Conservation (phyloP, 495 filamentous ascomycete species). For the Aspergillus campestris region DNA sequence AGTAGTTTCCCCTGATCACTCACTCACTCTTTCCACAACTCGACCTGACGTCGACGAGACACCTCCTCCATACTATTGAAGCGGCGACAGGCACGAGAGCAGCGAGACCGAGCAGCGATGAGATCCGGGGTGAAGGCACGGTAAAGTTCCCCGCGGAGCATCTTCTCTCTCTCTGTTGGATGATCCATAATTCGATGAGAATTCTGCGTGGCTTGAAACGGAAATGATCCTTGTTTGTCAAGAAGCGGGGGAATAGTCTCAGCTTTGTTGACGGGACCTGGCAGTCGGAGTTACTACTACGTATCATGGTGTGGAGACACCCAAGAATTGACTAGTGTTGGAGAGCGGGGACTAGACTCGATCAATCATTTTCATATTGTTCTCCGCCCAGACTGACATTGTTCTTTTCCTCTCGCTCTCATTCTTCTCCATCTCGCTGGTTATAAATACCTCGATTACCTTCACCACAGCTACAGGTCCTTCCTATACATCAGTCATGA, state of each 20-base stretch:
- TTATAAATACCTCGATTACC: too few relatives aligned
- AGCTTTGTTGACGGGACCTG: too few relatives aligned
- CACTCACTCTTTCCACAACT: conserved; percentile 69
- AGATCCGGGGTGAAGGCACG: conserved; percentile 48
- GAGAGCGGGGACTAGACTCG: too few relatives aligned
- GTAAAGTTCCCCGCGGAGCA: conserved; percentile 36
- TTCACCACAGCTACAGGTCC: too few relatives aligned
- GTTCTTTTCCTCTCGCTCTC: too few relatives aligned
- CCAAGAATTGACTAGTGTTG: too few relatives aligned
- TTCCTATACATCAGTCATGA: background rate
- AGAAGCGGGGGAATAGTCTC: conserved; percentile 1
- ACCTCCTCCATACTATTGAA: conserved; percentile 57
- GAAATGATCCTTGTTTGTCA: background rate
- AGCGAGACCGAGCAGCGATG: conserved; percentile 48
- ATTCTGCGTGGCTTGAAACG: background rate
- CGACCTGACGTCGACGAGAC: conserved; percentile 47
- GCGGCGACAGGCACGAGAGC: conserved; percentile 46
- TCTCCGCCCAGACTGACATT: background rate
- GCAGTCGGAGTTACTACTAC: too few relatives aligned
- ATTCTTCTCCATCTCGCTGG: too few relatives aligned
- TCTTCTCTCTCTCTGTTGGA: conserved; percentile 25
- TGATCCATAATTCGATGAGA: conserved; percentile 10
- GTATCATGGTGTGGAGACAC: too few relatives aligned
- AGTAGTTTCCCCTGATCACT: background rate
- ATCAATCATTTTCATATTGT: background rate